These are phyloP conservation scores for Aspergillus fumigatus DNA, from an alignment of 2,329 filamentous ascomycete species.

Conservation along the genomic window DNA sequence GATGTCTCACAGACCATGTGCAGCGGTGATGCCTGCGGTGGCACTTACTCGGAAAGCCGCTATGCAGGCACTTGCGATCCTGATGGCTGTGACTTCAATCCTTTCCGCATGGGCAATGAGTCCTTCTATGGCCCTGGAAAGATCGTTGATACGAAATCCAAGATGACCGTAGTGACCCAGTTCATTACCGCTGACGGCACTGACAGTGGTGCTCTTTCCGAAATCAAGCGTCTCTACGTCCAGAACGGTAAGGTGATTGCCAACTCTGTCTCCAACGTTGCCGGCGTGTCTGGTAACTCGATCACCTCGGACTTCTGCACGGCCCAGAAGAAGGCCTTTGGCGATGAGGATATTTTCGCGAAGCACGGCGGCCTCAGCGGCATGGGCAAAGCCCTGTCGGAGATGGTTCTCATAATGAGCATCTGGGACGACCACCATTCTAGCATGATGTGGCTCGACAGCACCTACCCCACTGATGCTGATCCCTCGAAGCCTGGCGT, in stretches of 20 bases:
- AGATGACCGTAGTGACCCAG: slow-evolving; percentile 64
- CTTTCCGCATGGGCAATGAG: slow-evolving; percentile 60
- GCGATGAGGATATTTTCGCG: slow-evolving; percentile 50
- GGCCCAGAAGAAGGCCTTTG: slow-evolving; percentile 52
- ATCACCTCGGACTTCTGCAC: slow-evolving; percentile 57
- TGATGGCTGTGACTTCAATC: slow-evolving; percentile 68
- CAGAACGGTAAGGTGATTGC: slow-evolving; percentile 57
- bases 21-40: slow-evolving; percentile 49
- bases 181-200: slow-evolving; percentile 52
- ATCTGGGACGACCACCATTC: slow-evolving; percentile 61
- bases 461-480: slow-evolving; percentile 52
- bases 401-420: slow-evolving; percentile 59
- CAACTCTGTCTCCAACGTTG: slow-evolving; percentile 47
- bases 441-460: slow-evolving; percentile 72
- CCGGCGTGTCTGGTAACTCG: slow-evolving; percentile 47
- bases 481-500: slow-evolving; percentile 44
- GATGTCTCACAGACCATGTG: slow-evolving; percentile 48
- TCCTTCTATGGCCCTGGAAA: slow-evolving; percentile 58
- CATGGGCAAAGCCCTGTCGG: slow-evolving; percentile 51
- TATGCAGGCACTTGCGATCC: slow-evolving; percentile 62
- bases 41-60: slow-evolving; percentile 48
- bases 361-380: slow-evolving; percentile 50
- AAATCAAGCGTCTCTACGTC: slow-evolving; percentile 62
- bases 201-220: slow-evolving; percentile 49
- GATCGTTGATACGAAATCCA: slow-evolving; percentile 55